phyloP scores from a whole-genome alignment of 495 filamentous ascomycete genomes.

The Bombardia bombarda region DNA sequence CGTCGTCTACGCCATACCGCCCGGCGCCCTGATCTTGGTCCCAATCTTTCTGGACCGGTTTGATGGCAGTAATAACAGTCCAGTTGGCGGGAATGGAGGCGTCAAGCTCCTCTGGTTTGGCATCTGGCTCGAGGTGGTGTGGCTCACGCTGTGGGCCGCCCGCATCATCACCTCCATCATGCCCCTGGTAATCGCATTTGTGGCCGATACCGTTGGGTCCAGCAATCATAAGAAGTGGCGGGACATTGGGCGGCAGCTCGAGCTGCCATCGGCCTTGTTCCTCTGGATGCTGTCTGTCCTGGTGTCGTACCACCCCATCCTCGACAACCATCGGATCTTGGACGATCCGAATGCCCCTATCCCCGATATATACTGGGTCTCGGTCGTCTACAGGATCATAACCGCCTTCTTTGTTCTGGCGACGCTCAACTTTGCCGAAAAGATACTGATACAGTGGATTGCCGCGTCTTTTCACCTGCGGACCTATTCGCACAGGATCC shows the following conservation, averaged over 20 bases:
- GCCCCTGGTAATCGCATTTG: slow-evolving; percentile 54
- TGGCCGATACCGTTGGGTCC: slow-evolving; percentile 74
- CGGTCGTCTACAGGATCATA: slow-evolving; percentile 77
- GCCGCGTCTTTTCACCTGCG: slow-evolving; percentile 86
- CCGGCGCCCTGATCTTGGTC: slow-evolving; percentile 66
- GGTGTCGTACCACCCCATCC: slow-evolving; percentile 59
- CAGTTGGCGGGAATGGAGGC: slow-evolving; percentile 60
- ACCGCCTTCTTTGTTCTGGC: slow-evolving; percentile 73
- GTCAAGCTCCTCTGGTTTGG: slow-evolving; percentile 83
- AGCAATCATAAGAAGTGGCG: slow-evolving; percentile 85
- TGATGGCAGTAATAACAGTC: slow-evolving; percentile 27
- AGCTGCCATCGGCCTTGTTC: slow-evolving; percentile 80
- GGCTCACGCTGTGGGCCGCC: slow-evolving; percentile 84
- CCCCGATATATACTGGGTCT: slow-evolving; percentile 60
- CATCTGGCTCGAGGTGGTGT: slow-evolving; percentile 90
- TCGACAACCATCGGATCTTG: slow-evolving; percentile 63
- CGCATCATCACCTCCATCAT: slow-evolving; percentile 69
- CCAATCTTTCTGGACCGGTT: slow-evolving; percentile 74
- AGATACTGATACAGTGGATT: slow-evolving; percentile 92
- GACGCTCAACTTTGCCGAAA: slow-evolving; percentile 78
- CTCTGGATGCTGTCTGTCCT: slow-evolving; percentile 88
- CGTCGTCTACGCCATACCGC: slow-evolving; percentile 75
- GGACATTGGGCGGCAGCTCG: slow-evolving; percentile 79
- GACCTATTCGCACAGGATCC: slow-evolving; percentile 87
- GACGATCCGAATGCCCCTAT: slow-evolving; percentile 34